A percentile compares a stretch with the other conserved stretches of the same genome.
Evolutionary conservation across 2,329 filamentous ascomycete species (phyloP).

Genomic region (Dichotomopilus funicola): DNA sequence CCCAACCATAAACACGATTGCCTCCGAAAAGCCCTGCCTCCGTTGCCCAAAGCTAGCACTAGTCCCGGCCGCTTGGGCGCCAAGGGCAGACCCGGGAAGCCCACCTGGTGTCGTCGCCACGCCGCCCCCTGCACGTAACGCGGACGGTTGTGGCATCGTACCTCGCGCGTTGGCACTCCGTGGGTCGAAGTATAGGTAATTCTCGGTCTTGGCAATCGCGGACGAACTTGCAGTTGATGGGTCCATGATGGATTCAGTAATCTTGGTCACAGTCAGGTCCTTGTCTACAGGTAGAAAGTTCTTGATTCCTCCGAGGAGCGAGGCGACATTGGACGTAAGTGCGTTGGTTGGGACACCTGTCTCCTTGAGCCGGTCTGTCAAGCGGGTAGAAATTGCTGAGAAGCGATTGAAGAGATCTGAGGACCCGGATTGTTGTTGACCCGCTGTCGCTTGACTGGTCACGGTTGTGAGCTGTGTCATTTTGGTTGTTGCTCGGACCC

Average conservation of each 20-base stretch:
- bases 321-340: constrained; percentile 77
- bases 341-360: constrained; percentile 67
- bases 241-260: constrained; percentile 97
- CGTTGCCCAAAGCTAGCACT: constrained; percentile 85
- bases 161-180: constrained; percentile 87
- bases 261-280: constrained; percentile 94
- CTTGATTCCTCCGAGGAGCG: constrained; percentile 90
- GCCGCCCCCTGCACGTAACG: constrained; percentile 40
- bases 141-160: constrained; percentile 75
- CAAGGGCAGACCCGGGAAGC: constrained; percentile 40
- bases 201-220: constrained; percentile 92
- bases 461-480: constrained; percentile 97
- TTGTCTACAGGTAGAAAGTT: constrained; percentile 96
- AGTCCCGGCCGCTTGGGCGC: constrained; percentile 52
- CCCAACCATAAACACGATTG: constrained; percentile 89
- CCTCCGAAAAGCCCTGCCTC: constrained; percentile 81
- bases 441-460: constrained; percentile 63
- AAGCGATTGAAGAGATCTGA: constrained; percentile 89
- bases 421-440: constrained; percentile 52
- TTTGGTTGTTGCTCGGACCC: constrained; percentile 87
- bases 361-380: constrained; percentile 91
- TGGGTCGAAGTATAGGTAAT: constrained; percentile 95
- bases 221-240: constrained; percentile 81
- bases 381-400: constrained; percentile 80
- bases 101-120: constrained; percentile 39